A percentile compares a stretch with the other conserved stretches of the same genome.
phyloP scores from a whole-genome alignment of 257 asterid species.

The Solanum chilense region DNA sequence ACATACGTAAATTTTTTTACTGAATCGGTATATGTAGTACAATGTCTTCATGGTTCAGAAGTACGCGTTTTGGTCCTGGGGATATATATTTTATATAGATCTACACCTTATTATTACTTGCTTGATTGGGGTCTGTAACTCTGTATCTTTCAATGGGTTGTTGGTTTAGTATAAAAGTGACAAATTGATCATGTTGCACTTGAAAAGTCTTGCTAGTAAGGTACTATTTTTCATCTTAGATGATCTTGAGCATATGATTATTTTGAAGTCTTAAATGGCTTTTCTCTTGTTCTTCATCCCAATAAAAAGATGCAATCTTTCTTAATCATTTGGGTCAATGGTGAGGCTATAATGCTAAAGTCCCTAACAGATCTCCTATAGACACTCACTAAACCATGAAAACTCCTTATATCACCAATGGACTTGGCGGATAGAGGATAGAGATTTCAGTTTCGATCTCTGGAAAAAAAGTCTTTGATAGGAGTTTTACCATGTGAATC shows the following conservation, averaged over 20 bases:
- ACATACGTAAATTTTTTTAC: not conserved
- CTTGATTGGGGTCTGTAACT: not conserved
- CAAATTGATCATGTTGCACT: slow-evolving; percentile 2
- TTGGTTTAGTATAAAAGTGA: not conserved
- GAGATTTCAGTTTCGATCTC: not conserved
- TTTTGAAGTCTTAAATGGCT: not conserved
- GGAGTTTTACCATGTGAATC: not conserved
- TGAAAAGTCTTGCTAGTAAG: not conserved
- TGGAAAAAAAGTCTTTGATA: not conserved
- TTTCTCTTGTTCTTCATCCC: not conserved
- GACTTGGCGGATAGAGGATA: not conserved
- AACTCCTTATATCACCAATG: not conserved
- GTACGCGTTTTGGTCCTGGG: not conserved
- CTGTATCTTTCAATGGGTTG: not conserved
- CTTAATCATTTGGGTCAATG: not conserved
- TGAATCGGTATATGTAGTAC: not conserved
- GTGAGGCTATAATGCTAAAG: not conserved
- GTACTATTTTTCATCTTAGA: not conserved
- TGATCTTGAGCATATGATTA: not conserved
- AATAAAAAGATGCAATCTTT: not conserved
- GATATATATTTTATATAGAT: not conserved
- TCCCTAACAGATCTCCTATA: not conserved
- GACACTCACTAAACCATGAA: not conserved
- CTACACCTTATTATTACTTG: not conserved
- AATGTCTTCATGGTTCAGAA: not conserved